Conservation (phyloP, 2,329 filamentous ascomycete genomes). For the Alternaria tenuissima region DNA sequence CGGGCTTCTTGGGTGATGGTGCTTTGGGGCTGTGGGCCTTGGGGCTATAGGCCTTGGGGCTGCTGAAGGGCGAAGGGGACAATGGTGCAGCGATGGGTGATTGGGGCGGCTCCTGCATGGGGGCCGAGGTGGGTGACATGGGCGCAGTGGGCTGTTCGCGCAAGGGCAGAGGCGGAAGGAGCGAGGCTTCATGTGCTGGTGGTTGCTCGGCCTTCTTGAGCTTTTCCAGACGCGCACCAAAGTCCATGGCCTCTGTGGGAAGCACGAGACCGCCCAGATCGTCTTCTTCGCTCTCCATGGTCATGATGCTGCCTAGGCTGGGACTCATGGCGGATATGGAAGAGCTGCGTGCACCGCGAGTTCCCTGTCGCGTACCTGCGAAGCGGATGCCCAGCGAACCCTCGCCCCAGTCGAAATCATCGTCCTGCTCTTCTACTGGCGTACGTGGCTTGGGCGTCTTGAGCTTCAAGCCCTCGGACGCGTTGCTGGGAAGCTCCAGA, state of each 20-base stretch:
- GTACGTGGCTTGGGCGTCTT: conserved; percentile 57
- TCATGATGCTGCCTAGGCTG: conserved; percentile 89
- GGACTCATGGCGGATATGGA: conserved; percentile 90
- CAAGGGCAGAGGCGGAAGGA: conserved; percentile 28
- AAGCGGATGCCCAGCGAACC: conserved; percentile 91
- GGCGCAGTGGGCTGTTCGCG: conserved; percentile 41
- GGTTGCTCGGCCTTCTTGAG: conserved; percentile 63
- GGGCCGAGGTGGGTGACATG: conserved; percentile 20
- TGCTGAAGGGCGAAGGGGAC: conserved; percentile 30
- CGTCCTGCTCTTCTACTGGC: conserved; percentile 70
- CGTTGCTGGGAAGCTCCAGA: conserved; percentile 54
- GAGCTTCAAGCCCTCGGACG: conserved; percentile 50
- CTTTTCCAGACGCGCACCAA: conserved; percentile 78
- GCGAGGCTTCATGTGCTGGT: conserved; percentile 24
- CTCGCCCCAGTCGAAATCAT: conserved; percentile 91
- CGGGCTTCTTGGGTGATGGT: conserved; percentile 26
- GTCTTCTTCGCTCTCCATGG: conserved; percentile 92
- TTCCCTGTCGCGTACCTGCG: conserved; percentile 82
- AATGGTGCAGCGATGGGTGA: conserved; percentile 27
- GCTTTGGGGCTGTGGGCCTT: conserved; percentile 25
- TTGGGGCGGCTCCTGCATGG: conserved; percentile 16
- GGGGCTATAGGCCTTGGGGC: conserved; percentile 24
- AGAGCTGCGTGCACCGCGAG: conserved; percentile 82
- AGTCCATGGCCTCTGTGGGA: conserved; percentile 82
- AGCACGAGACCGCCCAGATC: conserved; percentile 88